A percentile compares a stretch with the other conserved stretches of the same genome.
Evolutionary conservation across 2,329 filamentous ascomycete species (phyloP).

Genomic region (Juglanconis sp.): DNA sequence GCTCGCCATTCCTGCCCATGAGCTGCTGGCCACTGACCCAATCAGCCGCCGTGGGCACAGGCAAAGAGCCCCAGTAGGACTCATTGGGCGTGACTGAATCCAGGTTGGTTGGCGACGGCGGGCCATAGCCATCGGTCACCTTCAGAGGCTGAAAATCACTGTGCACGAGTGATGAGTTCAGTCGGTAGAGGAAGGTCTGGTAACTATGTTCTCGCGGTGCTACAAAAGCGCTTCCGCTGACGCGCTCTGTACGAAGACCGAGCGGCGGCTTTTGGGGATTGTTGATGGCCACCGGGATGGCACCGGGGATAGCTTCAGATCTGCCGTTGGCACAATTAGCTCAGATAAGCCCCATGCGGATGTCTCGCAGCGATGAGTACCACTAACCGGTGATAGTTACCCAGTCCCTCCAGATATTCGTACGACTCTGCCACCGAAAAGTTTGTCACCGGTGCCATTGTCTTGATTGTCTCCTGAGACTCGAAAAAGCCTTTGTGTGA

Average conservation of each 20-base stretch:
- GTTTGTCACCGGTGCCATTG: constrained; percentile 13
- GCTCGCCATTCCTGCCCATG: constrained; percentile 66
- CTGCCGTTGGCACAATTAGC: background rate
- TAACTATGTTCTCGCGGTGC: constrained; percentile 48
- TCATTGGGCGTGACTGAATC: constrained; percentile 4
- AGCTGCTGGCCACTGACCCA: constrained; percentile 50
- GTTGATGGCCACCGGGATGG: constrained; percentile 59
- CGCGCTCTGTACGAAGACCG: constrained; percentile 62
- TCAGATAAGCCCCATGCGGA: background rate
- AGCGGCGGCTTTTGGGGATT: constrained; percentile 62
- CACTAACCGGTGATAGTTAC: constrained; percentile 20
- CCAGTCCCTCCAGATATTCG: constrained; percentile 18
- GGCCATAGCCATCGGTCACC: constrained; percentile 37
- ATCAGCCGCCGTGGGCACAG: constrained; percentile 42
- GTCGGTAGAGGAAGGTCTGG: constrained; percentile 51
- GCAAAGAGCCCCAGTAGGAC: constrained; percentile 58
- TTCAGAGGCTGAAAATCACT: constrained; percentile 40
- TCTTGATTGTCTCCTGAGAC: background rate
- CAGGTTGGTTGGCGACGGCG: background rate
- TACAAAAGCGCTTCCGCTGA: constrained; percentile 51
- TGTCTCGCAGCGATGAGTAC: background rate
- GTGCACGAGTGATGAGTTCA: constrained; percentile 45
- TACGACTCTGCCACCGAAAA: constrained; percentile 20
- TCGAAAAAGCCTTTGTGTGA: too few species aligned
- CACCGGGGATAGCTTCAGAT: constrained; percentile 57